Evolutionary conservation across 1,139 yeast species (phyloP), one percentile per base, ranked within the genome.

Genomic region (Lodderomyces orthopsilosis): DNA sequence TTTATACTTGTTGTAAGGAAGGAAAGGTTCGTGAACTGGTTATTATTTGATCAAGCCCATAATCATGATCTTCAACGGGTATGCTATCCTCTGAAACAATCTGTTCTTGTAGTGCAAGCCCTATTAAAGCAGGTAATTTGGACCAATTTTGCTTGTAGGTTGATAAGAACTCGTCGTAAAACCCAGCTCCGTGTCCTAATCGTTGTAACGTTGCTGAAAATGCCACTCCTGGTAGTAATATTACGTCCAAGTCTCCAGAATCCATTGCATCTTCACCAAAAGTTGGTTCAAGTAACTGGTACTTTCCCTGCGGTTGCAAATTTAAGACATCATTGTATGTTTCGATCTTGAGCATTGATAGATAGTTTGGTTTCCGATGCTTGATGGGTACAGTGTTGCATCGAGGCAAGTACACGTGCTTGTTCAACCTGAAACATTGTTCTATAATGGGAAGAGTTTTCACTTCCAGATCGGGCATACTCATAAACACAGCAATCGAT

Each of bases 121-220:
- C 96, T 2, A 87, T 59, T 32, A 84, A 55, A 34, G 57, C 59
- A 0, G 86, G 85, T 22, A 43, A 53, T 18, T 46, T 52, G 1
- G 54, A 53, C 46, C 64, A 61, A 51, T 59, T 62, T 26, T 60
- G 53, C n/a, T 54, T 41, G 54, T 81, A 82, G 37, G 82, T 66
- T 32, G 68, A 65, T 33, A 89, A 70, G 58, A 79, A 91, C 51
- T 83, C 88, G 60, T 93, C 98, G 61, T 93, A 93, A 61, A 78
- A 90, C 0, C 97, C 98, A 9, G 84, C 94, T 1, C 98, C 98
- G 59, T 90, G 96, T 0, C 98, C 98, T 43, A 93, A 61, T 45
- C 98, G 63, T 27, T 70, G 66, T 41, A 83, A 79, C 7, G 53
- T 42, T 1, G 47, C 52, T 2, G 85, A 74, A 58, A 88, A 91